phyloP scores from a whole-genome alignment of 1,139 yeast species.

The Yamadazyma buinensis region DNA sequence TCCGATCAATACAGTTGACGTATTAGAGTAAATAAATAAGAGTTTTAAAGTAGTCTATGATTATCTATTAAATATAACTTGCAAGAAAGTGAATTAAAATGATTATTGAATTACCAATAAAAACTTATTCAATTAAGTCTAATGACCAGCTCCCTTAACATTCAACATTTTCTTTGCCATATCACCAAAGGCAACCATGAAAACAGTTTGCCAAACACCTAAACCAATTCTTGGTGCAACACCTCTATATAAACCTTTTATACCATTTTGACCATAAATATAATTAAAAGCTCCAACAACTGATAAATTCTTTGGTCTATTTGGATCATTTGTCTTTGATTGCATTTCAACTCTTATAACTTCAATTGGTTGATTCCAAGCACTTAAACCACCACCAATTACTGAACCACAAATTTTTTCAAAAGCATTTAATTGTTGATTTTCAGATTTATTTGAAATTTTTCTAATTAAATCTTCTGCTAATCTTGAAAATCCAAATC shows the following conservation, averaged over 20 bases:
- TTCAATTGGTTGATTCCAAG: conserved; percentile 99
- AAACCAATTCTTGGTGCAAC: conserved; percentile 95
- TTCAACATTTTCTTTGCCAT: conserved; percentile 51
- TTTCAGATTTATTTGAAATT: conserved; percentile 55
- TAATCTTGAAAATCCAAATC: conserved; percentile 88
- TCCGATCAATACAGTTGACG: no score
- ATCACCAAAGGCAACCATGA: conserved; percentile 99
- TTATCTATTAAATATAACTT: no score
- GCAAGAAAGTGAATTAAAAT: no score
- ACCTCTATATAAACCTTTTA: conserved; percentile 92
- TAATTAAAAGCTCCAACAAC: conserved; percentile 78
- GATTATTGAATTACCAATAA: no score
- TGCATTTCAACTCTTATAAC: conserved; percentile 98
- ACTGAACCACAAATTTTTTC: conserved; percentile 88
- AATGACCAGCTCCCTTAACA: conserved; percentile 42
- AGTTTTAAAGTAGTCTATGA: no score
- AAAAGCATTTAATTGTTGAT: conserved; percentile 60
- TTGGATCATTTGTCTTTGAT: conserved; percentile 86
- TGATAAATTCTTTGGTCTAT: conserved; percentile 87
- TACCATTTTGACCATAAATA: conserved; percentile 77
- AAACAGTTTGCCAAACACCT: conserved; percentile 97
- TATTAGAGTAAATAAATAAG: no score
- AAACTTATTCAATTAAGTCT: no score
- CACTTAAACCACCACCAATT: conserved; percentile 94
- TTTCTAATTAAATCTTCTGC: conserved; percentile 83